A percentile compares a stretch with the other conserved stretches of the same genome.
Conservation (phyloP, 495 filamentous ascomycete species). For the Penicillium robsamsonii region DNA sequence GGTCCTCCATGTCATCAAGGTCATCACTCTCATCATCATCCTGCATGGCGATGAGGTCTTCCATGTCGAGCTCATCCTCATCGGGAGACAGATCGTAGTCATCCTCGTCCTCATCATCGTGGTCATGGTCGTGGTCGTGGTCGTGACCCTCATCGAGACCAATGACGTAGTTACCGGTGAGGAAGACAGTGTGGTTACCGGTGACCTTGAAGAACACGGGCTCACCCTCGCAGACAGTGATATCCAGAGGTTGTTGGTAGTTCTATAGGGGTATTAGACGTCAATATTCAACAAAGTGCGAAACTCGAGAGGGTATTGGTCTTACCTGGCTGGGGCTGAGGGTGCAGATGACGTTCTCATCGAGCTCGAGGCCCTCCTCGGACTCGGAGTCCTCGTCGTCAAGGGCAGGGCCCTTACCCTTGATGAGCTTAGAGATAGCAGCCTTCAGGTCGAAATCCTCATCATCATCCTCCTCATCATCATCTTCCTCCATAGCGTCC, state of each 20-base stretch:
- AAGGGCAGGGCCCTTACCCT: conserved; percentile 77
- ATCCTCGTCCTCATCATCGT: conserved; percentile 66
- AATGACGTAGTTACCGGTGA: conserved; percentile 93
- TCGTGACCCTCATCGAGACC: conserved; percentile 50
- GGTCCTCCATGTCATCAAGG: conserved; percentile 74
- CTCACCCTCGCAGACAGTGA: conserved; percentile 83
- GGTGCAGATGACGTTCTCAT: conserved; percentile 91
- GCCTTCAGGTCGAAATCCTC: conserved; percentile 61
- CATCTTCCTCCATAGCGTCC: conserved; percentile 59
- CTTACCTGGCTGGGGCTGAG: conserved; percentile 79
- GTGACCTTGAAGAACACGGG: conserved; percentile 85
- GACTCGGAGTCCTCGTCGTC: conserved; percentile 63
- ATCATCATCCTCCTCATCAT: conserved; percentile 58
- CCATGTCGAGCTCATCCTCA: conserved; percentile 60
- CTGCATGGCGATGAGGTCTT: conserved; percentile 44
- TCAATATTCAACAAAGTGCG: conserved; percentile 7
- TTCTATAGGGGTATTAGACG: conserved; percentile 51
- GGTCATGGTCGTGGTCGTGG: conserved; percentile 53
- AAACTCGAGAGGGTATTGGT: not conserved
- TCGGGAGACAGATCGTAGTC: conserved; percentile 82
- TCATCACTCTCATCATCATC: conserved; percentile 80
- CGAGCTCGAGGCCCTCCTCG: conserved; percentile 65
- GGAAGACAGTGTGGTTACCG: conserved; percentile 83
- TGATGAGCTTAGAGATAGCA: conserved; percentile 61
- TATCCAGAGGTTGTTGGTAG: conserved; percentile 93